Conservation (phyloP, 257 asterid genomes). For the Plectranthus barbatus region DNA sequence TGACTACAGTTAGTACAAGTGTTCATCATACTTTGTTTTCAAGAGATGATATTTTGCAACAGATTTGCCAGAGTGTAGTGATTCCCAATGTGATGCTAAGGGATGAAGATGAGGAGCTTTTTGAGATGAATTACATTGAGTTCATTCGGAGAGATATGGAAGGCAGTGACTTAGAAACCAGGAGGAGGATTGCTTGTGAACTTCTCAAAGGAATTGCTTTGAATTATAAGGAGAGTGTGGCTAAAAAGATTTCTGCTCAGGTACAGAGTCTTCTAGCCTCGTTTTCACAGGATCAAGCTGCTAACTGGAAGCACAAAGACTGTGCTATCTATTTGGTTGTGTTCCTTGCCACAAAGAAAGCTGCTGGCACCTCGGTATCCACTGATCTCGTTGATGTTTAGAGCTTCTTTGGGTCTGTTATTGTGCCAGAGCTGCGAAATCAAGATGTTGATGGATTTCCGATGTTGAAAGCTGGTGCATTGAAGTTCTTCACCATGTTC, state of each 20-base stretch:
- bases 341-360: constrained; percentile 80
- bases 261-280: constrained; percentile 56
- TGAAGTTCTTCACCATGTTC: too few relatives aligned
- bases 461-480: too few relatives aligned
- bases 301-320: constrained; percentile 91
- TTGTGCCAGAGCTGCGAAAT: constrained; percentile 51
- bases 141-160: constrained; percentile 95
- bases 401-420: constrained; percentile 68
- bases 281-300: constrained; percentile 58
- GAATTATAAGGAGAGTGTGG: constrained; percentile 70
- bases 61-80: constrained; percentile 72
- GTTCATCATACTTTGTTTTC: constrained; percentile 74
- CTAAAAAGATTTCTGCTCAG: constrained; percentile 64
- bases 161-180: constrained; percentile 91
- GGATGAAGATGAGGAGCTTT: constrained; percentile 94
- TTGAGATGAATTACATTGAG: constrained; percentile 86
- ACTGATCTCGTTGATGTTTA: constrained; percentile 87
- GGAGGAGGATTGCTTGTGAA: constrained; percentile 97
- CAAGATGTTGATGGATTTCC: too few relatives aligned
- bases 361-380: constrained; percentile 66
- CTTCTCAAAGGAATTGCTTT: constrained; percentile 87
- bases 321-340: constrained; percentile 88
- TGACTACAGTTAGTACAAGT: constrained; percentile 74
- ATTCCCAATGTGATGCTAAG: constrained; percentile 93
- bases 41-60: constrained; percentile 66